phyloP scores from a whole-genome alignment of 2,329 filamentous ascomycete species.

The Zymoseptoria ardabiliae region DNA sequence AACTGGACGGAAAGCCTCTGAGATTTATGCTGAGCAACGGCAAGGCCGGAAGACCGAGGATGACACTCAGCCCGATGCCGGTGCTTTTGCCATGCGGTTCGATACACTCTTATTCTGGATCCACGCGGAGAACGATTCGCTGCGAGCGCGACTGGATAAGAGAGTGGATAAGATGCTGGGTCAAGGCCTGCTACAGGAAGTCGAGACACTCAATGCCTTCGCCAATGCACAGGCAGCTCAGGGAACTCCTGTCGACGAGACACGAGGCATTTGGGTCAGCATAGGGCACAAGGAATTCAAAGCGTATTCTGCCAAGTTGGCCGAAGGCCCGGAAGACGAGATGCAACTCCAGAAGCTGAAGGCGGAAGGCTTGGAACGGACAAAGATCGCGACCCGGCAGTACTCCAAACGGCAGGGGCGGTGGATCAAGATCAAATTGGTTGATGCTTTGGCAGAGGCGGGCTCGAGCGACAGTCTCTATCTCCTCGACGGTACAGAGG shows the following conservation, averaged over 20 bases:
- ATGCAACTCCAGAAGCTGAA: slow-evolving; percentile 50
- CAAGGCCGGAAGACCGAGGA: slow-evolving; percentile 13
- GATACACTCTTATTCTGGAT: slow-evolving; percentile 77
- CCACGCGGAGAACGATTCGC: slow-evolving; percentile 60
- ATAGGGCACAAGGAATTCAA: slow-evolving; percentile 94
- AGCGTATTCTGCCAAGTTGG: slow-evolving; percentile 50
- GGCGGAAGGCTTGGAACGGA: slow-evolving; percentile 58
- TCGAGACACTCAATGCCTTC: slow-evolving; percentile 46
- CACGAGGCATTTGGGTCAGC: slow-evolving; percentile 86
- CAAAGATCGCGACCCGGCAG: slow-evolving; percentile 75
- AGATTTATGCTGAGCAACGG: slow-evolving; percentile 74
- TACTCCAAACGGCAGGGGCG: slow-evolving; percentile 79
- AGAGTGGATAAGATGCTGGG: slow-evolving; percentile 81
- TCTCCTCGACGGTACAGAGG: slow-evolving; percentile 71
- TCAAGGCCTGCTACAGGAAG: slow-evolving; percentile 57
- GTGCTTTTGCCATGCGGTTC: slow-evolving; percentile 37
- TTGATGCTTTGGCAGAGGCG: slow-evolving; percentile 55
- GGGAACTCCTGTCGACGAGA: slow-evolving; percentile 58
- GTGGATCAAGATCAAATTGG: slow-evolving; percentile 80
- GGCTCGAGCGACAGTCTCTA: slow-evolving; percentile 56
- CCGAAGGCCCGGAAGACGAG: slow-evolving; percentile 22
- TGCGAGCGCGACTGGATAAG: slow-evolving; percentile 64
- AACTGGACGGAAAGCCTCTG: slow-evolving; percentile 73
- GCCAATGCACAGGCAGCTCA: slow-evolving; percentile 33
- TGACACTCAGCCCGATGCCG: background rate